phyloP scores from a whole-genome alignment of 1,139 yeast species.

The Candida sojae region DNA sequence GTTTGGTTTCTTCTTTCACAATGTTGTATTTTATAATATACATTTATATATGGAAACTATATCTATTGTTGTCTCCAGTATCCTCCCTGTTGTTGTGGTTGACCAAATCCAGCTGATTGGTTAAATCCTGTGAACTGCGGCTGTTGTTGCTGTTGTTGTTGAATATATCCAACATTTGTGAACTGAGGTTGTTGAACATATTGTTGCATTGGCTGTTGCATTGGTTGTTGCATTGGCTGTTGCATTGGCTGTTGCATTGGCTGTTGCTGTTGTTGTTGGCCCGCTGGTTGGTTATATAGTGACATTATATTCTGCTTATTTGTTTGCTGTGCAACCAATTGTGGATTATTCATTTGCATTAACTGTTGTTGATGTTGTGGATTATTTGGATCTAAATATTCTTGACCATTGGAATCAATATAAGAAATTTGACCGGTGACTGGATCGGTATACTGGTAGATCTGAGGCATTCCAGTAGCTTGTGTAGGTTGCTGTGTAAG shows the following conservation, averaged over 20 bases:
- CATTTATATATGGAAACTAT: too few relatives aligned
- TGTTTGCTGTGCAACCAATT: conserved; percentile 44
- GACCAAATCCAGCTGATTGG: conserved; percentile 14
- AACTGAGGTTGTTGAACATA: conserved; percentile 20
- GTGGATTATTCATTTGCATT: conserved; percentile 46
- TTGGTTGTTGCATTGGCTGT: conserved; percentile 23
- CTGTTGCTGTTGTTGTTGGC: conserved; percentile 20
- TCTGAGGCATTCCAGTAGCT: conserved; percentile 32
- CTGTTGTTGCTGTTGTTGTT: conserved; percentile 16
- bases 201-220: conserved; percentile 20
- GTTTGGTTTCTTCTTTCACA: background rate
- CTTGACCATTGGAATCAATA: conserved; percentile 60
- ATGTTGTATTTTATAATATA: background rate
- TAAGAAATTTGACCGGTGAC: conserved; percentile 60
- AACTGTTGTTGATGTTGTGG: conserved; percentile 55
- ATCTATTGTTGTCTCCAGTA: conserved; percentile 11
- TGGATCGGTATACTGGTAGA: conserved; percentile 66
- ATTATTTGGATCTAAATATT: conserved; percentile 56
- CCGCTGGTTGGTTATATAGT: conserved; percentile 41
- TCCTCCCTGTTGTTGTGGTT: conserved; percentile 16
- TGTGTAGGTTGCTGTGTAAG: conserved; percentile 13
- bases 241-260: conserved; percentile 23
- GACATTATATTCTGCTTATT: conserved; percentile 44
- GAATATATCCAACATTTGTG: conserved; percentile 12
- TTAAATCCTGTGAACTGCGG: conserved; percentile 14